phyloP scores from a whole-genome alignment of 768 basidiomycete genomes.

The Dacryopinax primogenitus region DNA sequence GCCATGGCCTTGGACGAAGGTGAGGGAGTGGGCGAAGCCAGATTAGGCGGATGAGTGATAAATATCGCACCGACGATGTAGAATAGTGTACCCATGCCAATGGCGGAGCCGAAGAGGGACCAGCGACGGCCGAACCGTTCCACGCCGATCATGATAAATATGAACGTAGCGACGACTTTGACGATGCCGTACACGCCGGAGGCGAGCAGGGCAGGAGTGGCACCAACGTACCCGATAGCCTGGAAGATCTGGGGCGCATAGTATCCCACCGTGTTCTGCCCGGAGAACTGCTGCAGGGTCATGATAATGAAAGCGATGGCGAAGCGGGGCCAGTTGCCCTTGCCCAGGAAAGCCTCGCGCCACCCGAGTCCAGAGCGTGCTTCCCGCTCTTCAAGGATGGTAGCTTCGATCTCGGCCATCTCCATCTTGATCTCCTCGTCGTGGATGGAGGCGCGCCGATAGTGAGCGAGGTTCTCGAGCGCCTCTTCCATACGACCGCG shows the following conservation, averaged over 20 bases:
- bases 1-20: constrained; percentile 66
- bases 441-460: constrained; percentile 26
- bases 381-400: constrained; percentile 57
- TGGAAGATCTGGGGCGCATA: constrained; percentile 28
- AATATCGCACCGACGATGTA: constrained; percentile 76
- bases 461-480: constrained; percentile 38
- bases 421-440: constrained; percentile 27
- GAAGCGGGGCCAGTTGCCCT: constrained; percentile 72
- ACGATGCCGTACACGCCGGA: constrained; percentile 31
- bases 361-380: constrained; percentile 51
- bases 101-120: constrained; percentile 46
- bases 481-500: constrained; percentile 26
- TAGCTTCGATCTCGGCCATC: constrained; percentile 59
- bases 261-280: constrained; percentile 55
- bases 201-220: constrained; percentile 25
- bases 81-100: constrained; percentile 69
- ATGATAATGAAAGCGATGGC: constrained; percentile 63
- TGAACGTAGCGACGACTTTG: constrained; percentile 29
- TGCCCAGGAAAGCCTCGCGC: constrained; percentile 62
- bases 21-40: constrained; percentile 29
- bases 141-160: constrained; percentile 29
- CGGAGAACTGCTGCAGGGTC: constrained; percentile 67
- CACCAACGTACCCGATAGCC: constrained; percentile 27
- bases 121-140: constrained; percentile 29
- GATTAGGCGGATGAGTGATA: constrained; percentile 56